phyloP scores from a whole-genome alignment of 2,329 filamentous ascomycete species.

The Pseudocercospora vitis region DNA sequence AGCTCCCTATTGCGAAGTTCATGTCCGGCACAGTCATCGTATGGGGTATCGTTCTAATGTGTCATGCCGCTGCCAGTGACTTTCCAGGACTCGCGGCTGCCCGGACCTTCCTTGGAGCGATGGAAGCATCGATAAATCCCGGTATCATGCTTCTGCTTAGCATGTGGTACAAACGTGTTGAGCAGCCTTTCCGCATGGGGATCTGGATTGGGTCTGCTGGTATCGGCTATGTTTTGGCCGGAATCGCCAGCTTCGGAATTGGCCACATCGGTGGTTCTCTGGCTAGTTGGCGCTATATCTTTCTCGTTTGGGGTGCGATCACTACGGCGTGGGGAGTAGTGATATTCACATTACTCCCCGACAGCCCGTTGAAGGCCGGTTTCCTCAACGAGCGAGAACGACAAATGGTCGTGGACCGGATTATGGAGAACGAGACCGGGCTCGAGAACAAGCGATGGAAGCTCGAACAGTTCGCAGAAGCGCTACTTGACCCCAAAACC shows the following conservation, averaged over 20 bases:
- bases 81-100: constrained; percentile 57
- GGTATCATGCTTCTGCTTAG: constrained; percentile 63
- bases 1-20: constrained; percentile 50
- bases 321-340: constrained; percentile 37
- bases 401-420: constrained; percentile 54
- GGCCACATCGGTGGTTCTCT: constrained; percentile 59
- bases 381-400: constrained; percentile 53
- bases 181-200: constrained; percentile 62
- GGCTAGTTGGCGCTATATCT: constrained; percentile 64
- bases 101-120: constrained; percentile 57
- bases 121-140: constrained; percentile 59
- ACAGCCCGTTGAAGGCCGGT: constrained; percentile 55
- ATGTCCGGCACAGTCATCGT: constrained; percentile 40
- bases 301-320: constrained; percentile 39
- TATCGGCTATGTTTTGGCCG: constrained; percentile 47
- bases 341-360: constrained; percentile 41
- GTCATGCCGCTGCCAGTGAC: constrained; percentile 37
- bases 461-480: constrained; percentile 55
- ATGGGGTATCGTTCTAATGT: constrained; percentile 36
- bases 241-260: constrained; percentile 58
- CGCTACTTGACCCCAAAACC: constrained; percentile 57
- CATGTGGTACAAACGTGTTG: constrained; percentile 58
- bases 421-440: constrained; percentile 58
- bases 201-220: constrained; percentile 64
- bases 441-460: constrained; percentile 52